phyloP scores from a whole-genome alignment of 257 asterid genomes.

The Petrea volubilis region DNA sequence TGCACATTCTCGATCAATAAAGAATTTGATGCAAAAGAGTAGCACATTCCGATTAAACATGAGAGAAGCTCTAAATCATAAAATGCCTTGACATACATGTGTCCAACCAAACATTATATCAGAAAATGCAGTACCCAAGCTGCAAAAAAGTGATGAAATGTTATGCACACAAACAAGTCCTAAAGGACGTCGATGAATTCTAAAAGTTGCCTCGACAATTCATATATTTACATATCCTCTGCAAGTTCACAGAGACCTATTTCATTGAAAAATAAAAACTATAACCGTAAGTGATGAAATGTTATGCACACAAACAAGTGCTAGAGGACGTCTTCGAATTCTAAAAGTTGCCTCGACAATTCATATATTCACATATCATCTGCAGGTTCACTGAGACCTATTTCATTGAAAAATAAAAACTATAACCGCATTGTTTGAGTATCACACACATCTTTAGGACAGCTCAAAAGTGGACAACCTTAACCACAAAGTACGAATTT shows the following conservation, averaged over 20 bases:
- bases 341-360: constrained; percentile 5
- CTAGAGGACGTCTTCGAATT: neutral
- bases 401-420: neutral
- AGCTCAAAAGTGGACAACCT: neutral
- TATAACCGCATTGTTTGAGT: neutral
- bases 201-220: constrained; percentile 9
- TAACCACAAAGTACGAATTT: constrained; percentile 9
- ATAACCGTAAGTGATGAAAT: neutral
- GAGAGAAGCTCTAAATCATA: neutral
- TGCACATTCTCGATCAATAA: constrained; percentile 17
- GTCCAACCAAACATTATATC: neutral
- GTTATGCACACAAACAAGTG: neutral
- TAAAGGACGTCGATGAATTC: neutral
- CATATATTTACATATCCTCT: neutral
- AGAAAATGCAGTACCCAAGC: neutral
- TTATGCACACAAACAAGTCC: neutral
- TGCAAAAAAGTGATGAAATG: neutral
- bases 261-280: neutral
- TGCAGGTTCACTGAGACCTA: constrained; percentile 12
- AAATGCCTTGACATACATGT: neutral
- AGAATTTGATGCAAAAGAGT: constrained; percentile 1
- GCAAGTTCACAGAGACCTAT: constrained; percentile 11
- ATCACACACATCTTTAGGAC: neutral
- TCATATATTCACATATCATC: neutral
- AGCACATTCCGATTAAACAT: neutral